These are phyloP conservation scores for Fusarium begoniae DNA, from an alignment of 2,329 filamentous ascomycete species.

Conservation along the genomic window DNA sequence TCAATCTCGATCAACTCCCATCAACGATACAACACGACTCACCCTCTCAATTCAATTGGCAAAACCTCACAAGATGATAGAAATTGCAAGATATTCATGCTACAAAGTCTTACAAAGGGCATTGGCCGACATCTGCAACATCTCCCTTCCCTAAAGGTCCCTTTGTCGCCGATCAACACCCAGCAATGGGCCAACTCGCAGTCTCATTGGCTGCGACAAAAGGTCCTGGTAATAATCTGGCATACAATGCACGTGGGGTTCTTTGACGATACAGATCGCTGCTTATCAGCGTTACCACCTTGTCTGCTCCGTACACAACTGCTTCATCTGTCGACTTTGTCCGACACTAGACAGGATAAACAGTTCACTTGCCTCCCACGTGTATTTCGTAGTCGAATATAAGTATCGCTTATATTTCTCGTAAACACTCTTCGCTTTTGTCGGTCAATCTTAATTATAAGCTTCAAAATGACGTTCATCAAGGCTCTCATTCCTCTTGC, in stretches of 20 bases:
- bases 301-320: slow-evolving; percentile 19
- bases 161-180: slow-evolving; percentile 21
- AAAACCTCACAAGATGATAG: not conserved
- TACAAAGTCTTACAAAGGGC: not conserved
- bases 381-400: not conserved
- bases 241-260: slow-evolving; percentile 33
- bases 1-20: not conserved
- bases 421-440: not conserved
- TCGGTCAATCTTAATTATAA: not conserved
- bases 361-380: not conserved
- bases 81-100: not conserved
- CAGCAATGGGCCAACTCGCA: not conserved
- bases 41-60: not conserved
- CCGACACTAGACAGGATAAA: not conserved
- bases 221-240: slow-evolving; percentile 29
- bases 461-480: slow-evolving; percentile 14
- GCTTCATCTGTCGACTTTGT: slow-evolving; percentile 24
- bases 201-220: slow-evolving; percentile 31
- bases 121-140: slow-evolving; percentile 3
- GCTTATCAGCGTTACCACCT: slow-evolving; percentile 19
- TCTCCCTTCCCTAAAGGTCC: slow-evolving; percentile 15
- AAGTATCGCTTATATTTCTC: not conserved
- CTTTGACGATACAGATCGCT: slow-evolving; percentile 15
- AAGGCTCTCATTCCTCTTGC: slow-evolving; percentile 24
- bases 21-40: no score